Percentiles rank a stretch among this genome's conserved stretches.
These are phyloP conservation scores for Diatrype stigma DNA, from an alignment of 2,329 filamentous ascomycete species.

Conservation along the genomic window DNA sequence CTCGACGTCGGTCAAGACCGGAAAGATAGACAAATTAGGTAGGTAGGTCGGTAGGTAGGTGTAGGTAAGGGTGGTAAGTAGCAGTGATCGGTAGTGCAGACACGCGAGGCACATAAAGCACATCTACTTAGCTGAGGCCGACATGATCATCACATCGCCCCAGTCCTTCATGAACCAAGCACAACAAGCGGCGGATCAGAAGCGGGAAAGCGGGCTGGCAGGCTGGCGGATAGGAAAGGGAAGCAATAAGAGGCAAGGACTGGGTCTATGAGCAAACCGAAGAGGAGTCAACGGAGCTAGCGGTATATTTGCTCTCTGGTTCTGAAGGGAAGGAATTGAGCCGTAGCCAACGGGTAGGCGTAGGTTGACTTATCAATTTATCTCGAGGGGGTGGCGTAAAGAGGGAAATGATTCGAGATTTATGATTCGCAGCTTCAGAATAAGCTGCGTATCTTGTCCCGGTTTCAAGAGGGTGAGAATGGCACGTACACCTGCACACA, in stretches of 20 bases:
- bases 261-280: background rate
- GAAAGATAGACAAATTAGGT: background rate
- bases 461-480: background rate
- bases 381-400: no score
- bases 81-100: no score
- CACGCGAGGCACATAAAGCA: no score
- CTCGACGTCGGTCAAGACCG: background rate
- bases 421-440: background rate
- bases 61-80: no score
- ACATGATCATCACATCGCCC: background rate
- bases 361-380: no score
- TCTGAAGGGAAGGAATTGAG: no score
- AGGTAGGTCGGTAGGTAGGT: background rate
- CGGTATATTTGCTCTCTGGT: background rate
- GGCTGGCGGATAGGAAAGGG: no score
- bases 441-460: background rate
- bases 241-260: background rate
- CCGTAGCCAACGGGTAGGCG: no score
- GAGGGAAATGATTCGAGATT: background rate
- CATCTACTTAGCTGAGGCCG: background rate
- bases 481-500: background rate
- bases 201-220: background rate
- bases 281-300: background rate
- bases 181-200: background rate
- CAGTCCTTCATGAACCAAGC: background rate